These are phyloP conservation scores for Penicillium pulvis DNA, from an alignment of 495 filamentous ascomycete genomes.

Conservation along the genomic window DNA sequence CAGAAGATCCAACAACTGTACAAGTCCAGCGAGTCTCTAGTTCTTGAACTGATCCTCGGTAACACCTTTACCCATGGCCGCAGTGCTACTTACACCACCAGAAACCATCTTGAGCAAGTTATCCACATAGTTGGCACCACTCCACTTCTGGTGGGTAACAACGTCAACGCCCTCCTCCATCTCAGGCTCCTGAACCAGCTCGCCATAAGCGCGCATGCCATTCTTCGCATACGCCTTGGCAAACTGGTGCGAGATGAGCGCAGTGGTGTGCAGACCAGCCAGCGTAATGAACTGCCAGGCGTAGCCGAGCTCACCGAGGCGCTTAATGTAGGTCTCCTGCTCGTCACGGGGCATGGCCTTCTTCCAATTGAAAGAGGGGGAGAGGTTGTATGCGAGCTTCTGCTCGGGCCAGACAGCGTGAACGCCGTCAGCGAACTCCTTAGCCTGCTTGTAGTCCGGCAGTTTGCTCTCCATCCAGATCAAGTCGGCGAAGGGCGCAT, in stretches of 20 bases:
- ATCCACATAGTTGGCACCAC: conserved; percentile 90
- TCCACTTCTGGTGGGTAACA: conserved; percentile 98
- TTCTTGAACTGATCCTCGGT: conserved; percentile 93
- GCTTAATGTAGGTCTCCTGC: conserved; percentile 95
- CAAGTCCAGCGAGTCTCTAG: conserved; percentile 10
- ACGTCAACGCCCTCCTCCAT: conserved; percentile 89
- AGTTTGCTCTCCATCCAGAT: conserved; percentile 99
- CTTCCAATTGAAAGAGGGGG: conserved; percentile 99
- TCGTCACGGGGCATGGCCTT: conserved; percentile 89
- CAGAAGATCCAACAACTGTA: conserved; percentile 13
- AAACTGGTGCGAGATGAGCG: conserved; percentile 86
- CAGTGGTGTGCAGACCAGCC: conserved; percentile 94
- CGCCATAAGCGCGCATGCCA: conserved; percentile 96
- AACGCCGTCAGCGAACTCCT: conserved; percentile 92
- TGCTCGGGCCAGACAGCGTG: conserved; percentile 95
- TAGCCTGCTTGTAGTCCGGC: conserved; percentile 87
- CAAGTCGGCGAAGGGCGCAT: conserved; percentile 90
- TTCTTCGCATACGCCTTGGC: conserved; percentile 75
- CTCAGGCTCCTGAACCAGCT: conserved; percentile 96
- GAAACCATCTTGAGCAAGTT: conserved; percentile 96
- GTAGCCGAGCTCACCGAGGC: conserved; percentile 85
- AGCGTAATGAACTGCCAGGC: conserved; percentile 99
- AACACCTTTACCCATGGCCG: conserved; percentile 96
- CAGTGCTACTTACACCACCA: conserved; percentile 86
- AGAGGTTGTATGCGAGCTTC: conserved; percentile 98